phyloP scores from a whole-genome alignment of 73 alveolate genomes.

The Paramecium biaurelia region DNA sequence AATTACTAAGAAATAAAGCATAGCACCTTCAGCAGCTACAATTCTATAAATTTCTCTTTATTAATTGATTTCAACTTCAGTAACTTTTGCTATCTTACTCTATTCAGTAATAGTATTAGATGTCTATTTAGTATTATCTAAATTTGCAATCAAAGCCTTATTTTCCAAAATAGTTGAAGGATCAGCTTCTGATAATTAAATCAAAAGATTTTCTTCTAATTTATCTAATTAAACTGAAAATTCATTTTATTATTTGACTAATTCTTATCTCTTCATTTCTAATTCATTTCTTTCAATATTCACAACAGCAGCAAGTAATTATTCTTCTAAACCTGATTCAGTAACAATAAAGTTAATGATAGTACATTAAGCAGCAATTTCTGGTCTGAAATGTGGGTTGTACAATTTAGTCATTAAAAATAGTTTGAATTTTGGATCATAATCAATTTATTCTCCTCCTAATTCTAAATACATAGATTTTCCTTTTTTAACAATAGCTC shows the following conservation, averaged over 20 bases:
- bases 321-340: constrained; percentile 99
- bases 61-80: constrained; percentile 97
- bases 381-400: constrained; percentile 99
- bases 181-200: constrained; percentile 98
- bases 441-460: constrained; percentile 96
- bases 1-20: constrained; percentile 98
- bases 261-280: constrained; percentile 97
- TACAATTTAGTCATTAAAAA: constrained; percentile 97
- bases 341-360: constrained; percentile 99
- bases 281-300: constrained; percentile 99
- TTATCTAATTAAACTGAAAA: constrained; percentile 95
- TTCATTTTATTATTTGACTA: constrained; percentile 96
- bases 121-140: constrained; percentile 96
- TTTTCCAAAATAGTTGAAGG: constrained; percentile 98
- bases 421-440: constrained; percentile 94
- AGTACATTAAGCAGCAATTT: constrained; percentile 99
- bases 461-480: constrained; percentile 79
- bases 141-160: constrained; percentile 92
- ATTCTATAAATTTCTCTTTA: constrained; percentile 99
- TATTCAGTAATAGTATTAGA: constrained; percentile 95
- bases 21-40: constrained; percentile 99
- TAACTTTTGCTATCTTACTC: constrained; percentile 88
- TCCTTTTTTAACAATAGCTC: constrained; percentile 97
- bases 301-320: constrained; percentile 97
- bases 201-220: constrained; percentile 95